Evolutionary conservation across 805 yeast genomes (phyloP), one percentile per base, ranked within the genome.

Genomic region (Gaillardinia entomophila): DNA sequence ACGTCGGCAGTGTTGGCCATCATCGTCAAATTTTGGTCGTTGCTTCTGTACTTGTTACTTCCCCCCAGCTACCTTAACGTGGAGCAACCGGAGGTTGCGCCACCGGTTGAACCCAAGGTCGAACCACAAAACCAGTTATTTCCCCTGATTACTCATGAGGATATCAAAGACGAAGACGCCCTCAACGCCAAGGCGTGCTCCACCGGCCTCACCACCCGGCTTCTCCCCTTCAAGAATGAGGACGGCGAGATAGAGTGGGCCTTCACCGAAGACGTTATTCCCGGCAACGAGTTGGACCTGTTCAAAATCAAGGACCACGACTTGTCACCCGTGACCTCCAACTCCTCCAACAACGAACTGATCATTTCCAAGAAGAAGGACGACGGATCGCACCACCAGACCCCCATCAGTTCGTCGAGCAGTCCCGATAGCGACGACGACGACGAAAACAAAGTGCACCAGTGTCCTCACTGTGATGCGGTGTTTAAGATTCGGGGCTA

Each of bases 191-290:
- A 51, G 26, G 58, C 63, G 25, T 77, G 82, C 48, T 71, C 81
- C 17, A 74, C 79, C 8, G 64, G 67, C 12, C 45, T 60, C 31
- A 62, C 73, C 24, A 60, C 78, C 2, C 60, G 72, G 32, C 57
- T 74, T 28, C 52, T 73, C n/a, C 76, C 80, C 3, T 61, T 67
- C 40, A 71, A 68, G 30, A 75, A 73, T 43, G 54, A 51, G 12
- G 62, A 66, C 22, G 84, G 82, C 3, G 76, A 73, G 40, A 64
- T 77, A 12, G 78, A 73, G 35, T 77, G 81, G 75, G 66, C 66
- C 12, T 65, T 77, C 34, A 66, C 71, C 16, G 76, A 73, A 26
- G 70, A 65, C 39, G 28, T 48, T 10, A 31, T 34, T 22, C 42
- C 49, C 12, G 60, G 50, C 4, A 32, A 42, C 32, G 62, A 54